Conservation (phyloP, 192 early-diverging fungal genomes). For the Entomortierella parvispora region DNA sequence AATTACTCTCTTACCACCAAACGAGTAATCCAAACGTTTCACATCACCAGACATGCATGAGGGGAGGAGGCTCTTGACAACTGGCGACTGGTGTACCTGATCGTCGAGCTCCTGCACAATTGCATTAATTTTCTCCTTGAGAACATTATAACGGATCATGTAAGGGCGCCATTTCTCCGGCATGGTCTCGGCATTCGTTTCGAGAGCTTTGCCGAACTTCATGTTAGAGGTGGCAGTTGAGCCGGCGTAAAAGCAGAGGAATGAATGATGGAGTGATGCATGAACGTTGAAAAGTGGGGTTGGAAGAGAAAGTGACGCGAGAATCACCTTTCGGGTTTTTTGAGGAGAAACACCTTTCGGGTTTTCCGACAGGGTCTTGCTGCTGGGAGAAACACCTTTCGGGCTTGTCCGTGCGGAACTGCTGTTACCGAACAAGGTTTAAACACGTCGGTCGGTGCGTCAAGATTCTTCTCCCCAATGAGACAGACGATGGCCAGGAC, state of each 20-base stretch:
- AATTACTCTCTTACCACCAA: slow-evolving; percentile 20
- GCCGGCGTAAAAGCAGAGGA: background rate
- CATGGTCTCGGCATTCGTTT: slow-evolving; percentile 71
- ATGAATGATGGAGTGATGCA: background rate
- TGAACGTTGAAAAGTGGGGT: background rate
- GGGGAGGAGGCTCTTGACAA: slow-evolving; percentile 31
- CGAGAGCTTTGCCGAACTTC: slow-evolving; percentile 82
- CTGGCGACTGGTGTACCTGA: slow-evolving; percentile 48
- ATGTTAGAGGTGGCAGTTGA: slow-evolving; percentile 38
- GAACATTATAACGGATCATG: slow-evolving; percentile 78
- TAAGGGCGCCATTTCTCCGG: slow-evolving; percentile 78
- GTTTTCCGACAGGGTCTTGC: too few relatives aligned
- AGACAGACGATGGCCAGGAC: too few relatives aligned
- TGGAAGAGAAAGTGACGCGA: background rate
- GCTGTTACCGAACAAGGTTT: too few relatives aligned
- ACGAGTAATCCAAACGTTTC: slow-evolving; percentile 40
- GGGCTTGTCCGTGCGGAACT: too few relatives aligned
- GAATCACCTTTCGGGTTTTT: too few relatives aligned
- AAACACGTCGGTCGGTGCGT: too few relatives aligned
- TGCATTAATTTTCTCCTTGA: slow-evolving; percentile 76
- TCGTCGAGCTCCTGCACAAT: slow-evolving; percentile 76
- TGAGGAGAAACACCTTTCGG: too few relatives aligned
- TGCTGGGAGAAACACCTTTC: too few relatives aligned
- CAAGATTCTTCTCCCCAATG: too few relatives aligned
- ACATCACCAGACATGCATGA: slow-evolving; percentile 29